phyloP scores from a whole-genome alignment of 352 stramenopile genomes.

The Globisporangium paddicum region DNA sequence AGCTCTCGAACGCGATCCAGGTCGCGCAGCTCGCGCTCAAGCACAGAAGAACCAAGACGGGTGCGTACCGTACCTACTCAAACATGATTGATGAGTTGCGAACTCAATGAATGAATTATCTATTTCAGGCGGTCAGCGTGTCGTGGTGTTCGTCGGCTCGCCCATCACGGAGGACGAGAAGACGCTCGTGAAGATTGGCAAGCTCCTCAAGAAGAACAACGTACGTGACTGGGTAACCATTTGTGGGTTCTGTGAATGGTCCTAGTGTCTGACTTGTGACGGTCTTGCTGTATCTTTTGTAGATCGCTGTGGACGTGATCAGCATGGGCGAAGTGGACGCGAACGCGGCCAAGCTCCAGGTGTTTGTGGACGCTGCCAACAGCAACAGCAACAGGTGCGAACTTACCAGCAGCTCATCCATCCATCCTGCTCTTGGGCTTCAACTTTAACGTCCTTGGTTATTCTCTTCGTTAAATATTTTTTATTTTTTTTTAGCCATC shows the following conservation, averaged over 20 bases:
- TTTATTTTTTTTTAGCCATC: constrained; percentile 47
- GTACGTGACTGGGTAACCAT: constrained; percentile 22
- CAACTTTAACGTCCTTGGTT: not conserved
- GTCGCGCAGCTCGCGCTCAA: constrained; percentile 98
- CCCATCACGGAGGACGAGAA: constrained; percentile 91
- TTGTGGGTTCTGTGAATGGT: not conserved
- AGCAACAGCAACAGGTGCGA: constrained; percentile 85
- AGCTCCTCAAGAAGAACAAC: constrained; percentile 99
- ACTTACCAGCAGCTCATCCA: not conserved
- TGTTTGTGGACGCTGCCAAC: constrained; percentile 91
- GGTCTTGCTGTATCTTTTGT: constrained; percentile 3
- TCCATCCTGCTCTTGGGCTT: not conserved
- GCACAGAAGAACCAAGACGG: constrained; percentile 98
- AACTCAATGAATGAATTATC: not conserved
- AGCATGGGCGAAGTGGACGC: constrained; percentile 95
- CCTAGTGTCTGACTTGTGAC: not conserved
- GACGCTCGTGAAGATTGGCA: constrained; percentile 93
- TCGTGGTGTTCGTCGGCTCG: constrained; percentile 98
- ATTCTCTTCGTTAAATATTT: not conserved
- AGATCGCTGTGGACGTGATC: constrained; percentile 97
- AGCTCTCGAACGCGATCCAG: constrained; percentile 96
- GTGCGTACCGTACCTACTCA: constrained; percentile 22
- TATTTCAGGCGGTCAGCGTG: constrained; percentile 56
- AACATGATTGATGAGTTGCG: not conserved
- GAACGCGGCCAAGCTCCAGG: constrained; percentile 86